Evolutionary conservation across 805 yeast genomes (phyloP), one percentile per base, ranked within the genome.

Genomic region (Nakazawaea anatomiae): DNA sequence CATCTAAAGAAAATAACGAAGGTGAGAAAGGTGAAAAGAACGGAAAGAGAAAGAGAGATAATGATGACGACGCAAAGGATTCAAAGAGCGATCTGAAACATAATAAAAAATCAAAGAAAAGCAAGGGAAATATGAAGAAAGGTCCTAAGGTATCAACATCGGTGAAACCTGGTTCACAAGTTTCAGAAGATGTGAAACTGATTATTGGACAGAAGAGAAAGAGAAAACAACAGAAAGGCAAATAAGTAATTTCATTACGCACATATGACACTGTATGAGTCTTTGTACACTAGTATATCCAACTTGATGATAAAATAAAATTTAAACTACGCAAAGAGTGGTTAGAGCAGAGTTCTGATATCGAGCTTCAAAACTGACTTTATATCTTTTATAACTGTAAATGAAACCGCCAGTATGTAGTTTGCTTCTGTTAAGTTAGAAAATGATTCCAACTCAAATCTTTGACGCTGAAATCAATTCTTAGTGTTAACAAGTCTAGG

Each of bases 131-230:
- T 57, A 73, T 67, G 72, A 73, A 71, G 51, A 74, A 74, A 59
- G 72, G 69, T 31, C 52, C 63, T 9, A 63, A 63, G 44, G 57
- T 52, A 25, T 43, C 31, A n/a, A 10, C 6, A 5, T 14, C 42
- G 28, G 12, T 58, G 41, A 57, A 57, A 46, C 55, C 55, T 41
- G 54, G 55, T 36, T 55, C 55, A 18, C 59, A 64, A 31, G 52
- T 81, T 35, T 68, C 79, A 32, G 82, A 78, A 35, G 80, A 77
- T 52, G 75, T 82, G 18, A 85, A 81, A 63, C 74, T 79, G 59
- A 65, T 85, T 48, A 86, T 86, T 57, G 89, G 86, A 41, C 70
- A 75, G 58, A 86, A 84, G 68, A 80, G 91, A 68, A 84, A 73
- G 68, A 79, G 79, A 71, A 83, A 78, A 70, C 77, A 77, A 67